phyloP scores from a whole-genome alignment of 768 basidiomycete genomes.

The Tubosaeta brunneosetosa region DNA sequence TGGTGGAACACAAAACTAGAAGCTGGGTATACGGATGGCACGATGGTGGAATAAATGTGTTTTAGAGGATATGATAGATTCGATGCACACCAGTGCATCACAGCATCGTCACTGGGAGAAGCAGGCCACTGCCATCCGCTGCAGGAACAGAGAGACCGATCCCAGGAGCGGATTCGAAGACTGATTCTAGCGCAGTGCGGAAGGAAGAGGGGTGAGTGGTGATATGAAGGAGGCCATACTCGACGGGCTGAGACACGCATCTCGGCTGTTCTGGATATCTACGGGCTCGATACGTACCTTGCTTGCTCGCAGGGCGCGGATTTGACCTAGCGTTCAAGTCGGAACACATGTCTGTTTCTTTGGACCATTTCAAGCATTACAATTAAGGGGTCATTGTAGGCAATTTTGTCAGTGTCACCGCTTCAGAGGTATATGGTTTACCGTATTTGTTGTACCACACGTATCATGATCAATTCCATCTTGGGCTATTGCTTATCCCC shows the following conservation, averaged over 20 bases:
- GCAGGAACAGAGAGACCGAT: constrained; percentile 16
- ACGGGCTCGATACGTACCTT: constrained; percentile 1
- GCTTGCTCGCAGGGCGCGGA: too few relatives aligned
- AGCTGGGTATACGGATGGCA: constrained; percentile 23
- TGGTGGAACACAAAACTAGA: constrained; percentile 25
- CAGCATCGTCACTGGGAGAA: constrained; percentile 23
- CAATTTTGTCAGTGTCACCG: too few relatives aligned
- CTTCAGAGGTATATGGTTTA: too few relatives aligned
- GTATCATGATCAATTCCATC: too few relatives aligned
- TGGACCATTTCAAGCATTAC: too few relatives aligned
- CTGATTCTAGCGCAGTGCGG: constrained; percentile 16
- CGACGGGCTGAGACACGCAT: background rate
- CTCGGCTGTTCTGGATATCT: background rate
- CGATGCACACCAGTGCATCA: constrained; percentile 37
- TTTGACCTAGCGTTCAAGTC: too few relatives aligned
- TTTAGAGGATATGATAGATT: constrained; percentile 24
- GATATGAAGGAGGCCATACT: background rate
- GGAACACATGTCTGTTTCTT: too few relatives aligned
- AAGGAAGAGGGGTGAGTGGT: constrained; percentile 13
- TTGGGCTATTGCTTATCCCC: too few relatives aligned
- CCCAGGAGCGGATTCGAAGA: constrained; percentile 10
- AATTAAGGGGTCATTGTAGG: too few relatives aligned
- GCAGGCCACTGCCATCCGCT: constrained; percentile 9
- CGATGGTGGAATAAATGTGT: constrained; percentile 20
- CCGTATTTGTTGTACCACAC: too few relatives aligned